Evolutionary conservation across 1,284 basidiomycete genomes (phyloP), one percentile per base, ranked within the genome.

Genomic region (Tremellales sp.): DNA sequence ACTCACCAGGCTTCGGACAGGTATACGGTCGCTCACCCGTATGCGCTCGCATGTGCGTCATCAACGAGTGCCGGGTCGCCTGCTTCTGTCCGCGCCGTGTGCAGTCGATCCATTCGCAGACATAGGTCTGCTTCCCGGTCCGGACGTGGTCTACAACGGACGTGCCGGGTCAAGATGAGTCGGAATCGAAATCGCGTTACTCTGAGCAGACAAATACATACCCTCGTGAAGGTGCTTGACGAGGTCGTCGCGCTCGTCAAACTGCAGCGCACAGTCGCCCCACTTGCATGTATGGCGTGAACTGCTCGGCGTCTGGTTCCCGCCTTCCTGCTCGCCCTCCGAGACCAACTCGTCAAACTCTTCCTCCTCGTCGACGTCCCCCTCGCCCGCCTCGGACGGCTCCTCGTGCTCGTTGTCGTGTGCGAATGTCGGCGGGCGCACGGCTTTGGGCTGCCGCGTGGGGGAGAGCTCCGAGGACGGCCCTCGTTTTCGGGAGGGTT

Each of bases 1-100:
- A 57, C 67, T 51, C 40, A 68, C 67, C 62, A 22, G 54, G 51
- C 37, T 86, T 87, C 1, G 82, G 83, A 79, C 93, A 97, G 29
- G 81, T 78, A 66, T 95, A 95, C 2, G 94, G 93, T 66, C 93
- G 94, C 73, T 97, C 94, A 60, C 93, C 93, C 0, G 94, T 97
- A 72, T 97, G 93, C 0, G 91, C 95, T 48, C 93, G 84, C 45
- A 94, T 91, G 70, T 97, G 93, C 10, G 65, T 66, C 12, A 61
- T 49, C 22, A 70, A 50, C 1, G 59, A 55, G 40, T 66, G 63
- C 27, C 65, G 43, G 9, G 58, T 62, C 1, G 58, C 56, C 43
- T 68, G 67, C 33, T 58, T 61, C 35, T 65, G 60, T 4, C 65
- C 67, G n/a, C 47, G 28, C 7, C 67, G 54, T 21, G 47, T 47